phyloP scores from a whole-genome alignment of 352 stramenopile species.

The Phytophthora chlamydospora region DNA sequence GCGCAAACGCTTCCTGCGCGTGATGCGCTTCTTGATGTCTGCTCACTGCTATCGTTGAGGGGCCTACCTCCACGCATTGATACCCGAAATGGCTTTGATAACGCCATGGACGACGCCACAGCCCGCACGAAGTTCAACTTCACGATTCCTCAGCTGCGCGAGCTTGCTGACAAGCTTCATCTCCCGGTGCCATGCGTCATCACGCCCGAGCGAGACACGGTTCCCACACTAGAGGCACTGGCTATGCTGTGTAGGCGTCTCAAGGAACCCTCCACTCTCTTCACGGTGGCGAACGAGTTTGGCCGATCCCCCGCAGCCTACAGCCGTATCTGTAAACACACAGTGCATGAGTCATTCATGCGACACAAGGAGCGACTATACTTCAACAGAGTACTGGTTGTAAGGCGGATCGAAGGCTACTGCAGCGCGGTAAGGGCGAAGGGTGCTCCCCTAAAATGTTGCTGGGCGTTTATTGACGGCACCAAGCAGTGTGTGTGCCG shows the following conservation, averaged over 20 bases:
- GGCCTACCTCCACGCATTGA: neutral
- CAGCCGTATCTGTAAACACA: neutral
- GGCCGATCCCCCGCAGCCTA: neutral
- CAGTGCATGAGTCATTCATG: neutral
- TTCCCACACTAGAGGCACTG: neutral
- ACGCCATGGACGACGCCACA: neutral
- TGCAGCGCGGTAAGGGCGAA: no score
- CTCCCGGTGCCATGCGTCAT: neutral
- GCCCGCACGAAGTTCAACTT: no score
- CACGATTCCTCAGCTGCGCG: neutral
- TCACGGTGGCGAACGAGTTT: neutral
- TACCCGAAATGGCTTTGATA: neutral
- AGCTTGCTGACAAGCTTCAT: neutral
- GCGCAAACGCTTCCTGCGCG: neutral
- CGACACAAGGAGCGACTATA: neutral
- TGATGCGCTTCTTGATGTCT: neutral
- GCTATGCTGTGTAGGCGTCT: neutral
- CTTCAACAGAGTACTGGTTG: no score
- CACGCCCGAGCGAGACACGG: neutral
- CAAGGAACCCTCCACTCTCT: neutral
- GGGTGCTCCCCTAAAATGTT: no score
- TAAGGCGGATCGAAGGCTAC: no score
- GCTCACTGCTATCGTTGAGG: neutral
- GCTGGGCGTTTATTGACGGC: no score
- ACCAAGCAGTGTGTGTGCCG: no score